A percentile compares a stretch with the other conserved stretches of the same genome.
Conservation (phyloP, 1,139 yeast genomes). For the Debaryomyces psychrophilus region DNA sequence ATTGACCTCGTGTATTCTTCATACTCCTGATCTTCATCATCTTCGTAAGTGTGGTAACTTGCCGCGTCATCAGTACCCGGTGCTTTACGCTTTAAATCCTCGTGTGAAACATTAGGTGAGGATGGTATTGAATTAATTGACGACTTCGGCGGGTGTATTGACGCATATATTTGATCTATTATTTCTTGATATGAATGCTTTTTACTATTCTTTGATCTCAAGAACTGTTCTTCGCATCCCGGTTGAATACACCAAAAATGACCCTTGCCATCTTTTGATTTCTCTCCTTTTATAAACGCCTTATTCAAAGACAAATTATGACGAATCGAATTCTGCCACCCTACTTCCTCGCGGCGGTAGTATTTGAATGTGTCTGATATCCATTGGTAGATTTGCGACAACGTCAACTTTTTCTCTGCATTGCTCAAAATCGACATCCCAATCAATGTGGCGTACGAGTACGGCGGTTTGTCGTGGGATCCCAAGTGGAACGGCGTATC, state of each 20-base stretch:
- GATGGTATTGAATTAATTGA: conserved; percentile 37
- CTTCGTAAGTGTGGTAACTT: conserved; percentile 19
- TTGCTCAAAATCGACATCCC: conserved; percentile 93
- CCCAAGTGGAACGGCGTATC: conserved; percentile 39
- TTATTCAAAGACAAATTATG: conserved; percentile 84
- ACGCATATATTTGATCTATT: conserved; percentile 41
- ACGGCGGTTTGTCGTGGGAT: conserved; percentile 79
- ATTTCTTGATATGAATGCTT: conserved; percentile 50
- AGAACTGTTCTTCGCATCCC: conserved; percentile 81
- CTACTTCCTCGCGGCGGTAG: conserved; percentile 84
- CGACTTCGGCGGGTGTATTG: conserved; percentile 12
- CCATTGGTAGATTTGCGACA: conserved; percentile 93
- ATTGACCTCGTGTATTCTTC: conserved; percentile 11
- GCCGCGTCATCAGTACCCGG: conserved; percentile 15
- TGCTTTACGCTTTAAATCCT: conserved; percentile 10
- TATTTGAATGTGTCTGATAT: conserved; percentile 84
- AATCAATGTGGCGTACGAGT: conserved; percentile 89
- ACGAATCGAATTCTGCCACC: conserved; percentile 93
- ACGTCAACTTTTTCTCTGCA: conserved; percentile 75
- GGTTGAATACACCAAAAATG: conserved; percentile 92
- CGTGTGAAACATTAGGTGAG: conserved; percentile 31
- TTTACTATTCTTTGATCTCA: conserved; percentile 60
- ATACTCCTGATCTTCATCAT: conserved; percentile 19
- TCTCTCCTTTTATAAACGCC: conserved; percentile 87
- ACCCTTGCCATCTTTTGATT: conserved; percentile 95